These are phyloP conservation scores for Didymella pinodella DNA, from an alignment of 2,329 filamentous ascomycete genomes.

Conservation along the genomic window DNA sequence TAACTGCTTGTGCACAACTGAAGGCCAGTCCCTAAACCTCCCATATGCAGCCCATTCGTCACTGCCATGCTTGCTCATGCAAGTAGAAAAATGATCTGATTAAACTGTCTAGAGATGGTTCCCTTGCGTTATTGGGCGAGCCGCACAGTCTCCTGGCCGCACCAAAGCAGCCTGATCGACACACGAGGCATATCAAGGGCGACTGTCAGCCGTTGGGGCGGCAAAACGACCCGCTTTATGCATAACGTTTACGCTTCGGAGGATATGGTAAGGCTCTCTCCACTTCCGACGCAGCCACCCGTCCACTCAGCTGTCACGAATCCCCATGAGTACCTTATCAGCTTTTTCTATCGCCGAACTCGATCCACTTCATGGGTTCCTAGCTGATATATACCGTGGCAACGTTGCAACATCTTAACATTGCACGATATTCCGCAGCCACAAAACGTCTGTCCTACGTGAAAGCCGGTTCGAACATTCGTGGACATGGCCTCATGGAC, in stretches of 20 bases:
- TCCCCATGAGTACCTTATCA: not conserved
- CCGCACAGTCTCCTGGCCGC: not conserved
- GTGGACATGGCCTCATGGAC: not conserved
- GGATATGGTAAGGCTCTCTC: constrained; percentile 7
- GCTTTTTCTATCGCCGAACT: not conserved
- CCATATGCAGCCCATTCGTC: constrained; percentile 1
- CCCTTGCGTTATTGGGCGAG: not conserved
- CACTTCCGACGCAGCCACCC: constrained; percentile 18
- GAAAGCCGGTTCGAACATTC: not conserved
- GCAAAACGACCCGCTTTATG: not conserved
- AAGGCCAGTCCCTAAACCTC: not conserved
- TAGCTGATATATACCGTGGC: not conserved
- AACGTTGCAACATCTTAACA: not conserved
- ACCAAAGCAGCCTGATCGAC: not conserved
- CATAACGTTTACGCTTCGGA: constrained; percentile 7
- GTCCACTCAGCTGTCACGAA: constrained; percentile 11
- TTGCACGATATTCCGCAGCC: not conserved
- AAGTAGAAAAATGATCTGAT: not conserved
- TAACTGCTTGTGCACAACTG: not conserved
- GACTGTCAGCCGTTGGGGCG: not conserved
- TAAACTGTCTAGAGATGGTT: not conserved
- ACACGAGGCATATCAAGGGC: not conserved
- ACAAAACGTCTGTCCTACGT: not conserved
- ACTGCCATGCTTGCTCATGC: constrained; percentile 15
- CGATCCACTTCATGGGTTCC: not conserved